Conservation (phyloP, 2,329 filamentous ascomycete genomes). For the Madurella fahalii region DNA sequence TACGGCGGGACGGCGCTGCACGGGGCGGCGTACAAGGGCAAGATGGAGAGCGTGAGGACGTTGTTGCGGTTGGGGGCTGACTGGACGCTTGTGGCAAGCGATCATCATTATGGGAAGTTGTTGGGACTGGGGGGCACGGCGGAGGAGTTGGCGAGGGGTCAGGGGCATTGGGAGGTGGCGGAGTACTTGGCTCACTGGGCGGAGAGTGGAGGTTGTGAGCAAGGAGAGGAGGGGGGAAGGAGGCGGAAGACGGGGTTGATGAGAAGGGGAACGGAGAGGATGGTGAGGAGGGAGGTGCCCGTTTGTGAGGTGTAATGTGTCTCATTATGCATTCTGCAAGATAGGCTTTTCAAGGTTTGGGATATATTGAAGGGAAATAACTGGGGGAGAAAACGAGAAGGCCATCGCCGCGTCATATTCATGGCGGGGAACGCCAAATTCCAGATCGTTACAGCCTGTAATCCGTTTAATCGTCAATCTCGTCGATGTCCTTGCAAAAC, state of each 20-base stretch:
- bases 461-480: background rate
- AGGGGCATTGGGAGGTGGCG: background rate
- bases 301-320: too few species aligned
- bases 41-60: too few species aligned
- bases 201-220: background rate
- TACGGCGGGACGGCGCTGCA: too few species aligned
- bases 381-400: background rate
- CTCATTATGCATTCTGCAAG: too few species aligned
- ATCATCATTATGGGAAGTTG: too few species aligned
- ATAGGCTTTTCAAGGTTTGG: background rate
- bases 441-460: background rate
- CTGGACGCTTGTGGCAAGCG: too few species aligned
- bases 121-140: too few species aligned
- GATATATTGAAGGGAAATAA: conserved; percentile 13
- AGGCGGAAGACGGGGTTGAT: too few species aligned
- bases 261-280: background rate
- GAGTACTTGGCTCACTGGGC: too few species aligned
- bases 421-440: background rate
- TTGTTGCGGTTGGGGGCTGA: too few species aligned
- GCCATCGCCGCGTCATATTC: too few species aligned
- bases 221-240: background rate
- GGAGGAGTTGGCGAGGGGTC: conserved; percentile 10
- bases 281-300: background rate
- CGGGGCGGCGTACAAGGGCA: too few species aligned
- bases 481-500: background rate